Percentiles rank a stretch among this genome's conserved stretches.
Evolutionary conservation across 2,329 filamentous ascomycete genomes (phyloP).

Genomic region (Didymella keratinophila): DNA sequence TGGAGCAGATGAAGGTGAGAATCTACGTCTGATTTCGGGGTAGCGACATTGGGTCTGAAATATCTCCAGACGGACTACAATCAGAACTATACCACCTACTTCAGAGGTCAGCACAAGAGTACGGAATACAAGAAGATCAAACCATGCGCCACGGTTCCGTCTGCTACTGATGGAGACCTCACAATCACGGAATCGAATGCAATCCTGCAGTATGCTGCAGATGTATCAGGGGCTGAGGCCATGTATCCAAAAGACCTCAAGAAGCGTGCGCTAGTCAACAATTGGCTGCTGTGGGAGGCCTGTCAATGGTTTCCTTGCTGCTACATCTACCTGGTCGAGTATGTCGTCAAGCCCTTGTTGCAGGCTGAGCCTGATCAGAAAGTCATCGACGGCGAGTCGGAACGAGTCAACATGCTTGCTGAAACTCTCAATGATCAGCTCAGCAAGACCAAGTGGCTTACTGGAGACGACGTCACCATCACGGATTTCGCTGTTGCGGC

Average conservation of each 20-base stretch:
- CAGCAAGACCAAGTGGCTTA: conserved; percentile 50
- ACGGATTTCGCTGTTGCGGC: conserved; percentile 54
- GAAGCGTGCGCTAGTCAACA: conserved; percentile 50
- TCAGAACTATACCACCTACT: conserved; percentile 51
- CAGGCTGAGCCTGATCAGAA: conserved; percentile 47
- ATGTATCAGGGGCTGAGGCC: conserved; percentile 37
- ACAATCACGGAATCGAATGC: conserved; percentile 55
- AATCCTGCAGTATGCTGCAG: conserved; percentile 54
- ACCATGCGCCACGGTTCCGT: conserved; percentile 51
- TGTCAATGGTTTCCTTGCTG: conserved; percentile 53
- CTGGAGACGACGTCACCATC: conserved; percentile 50
- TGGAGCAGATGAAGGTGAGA: conserved; percentile 44
- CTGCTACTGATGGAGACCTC: conserved; percentile 51
- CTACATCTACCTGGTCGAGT: conserved; percentile 53
- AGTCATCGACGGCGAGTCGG: conserved; percentile 45
- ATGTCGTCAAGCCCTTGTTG: conserved; percentile 53
- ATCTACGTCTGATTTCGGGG: not conserved
- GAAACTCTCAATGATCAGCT: conserved; percentile 50
- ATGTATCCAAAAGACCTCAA: conserved; percentile 53
- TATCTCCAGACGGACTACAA: conserved; percentile 40
- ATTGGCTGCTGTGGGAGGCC: conserved; percentile 55
- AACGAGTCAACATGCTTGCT: conserved; percentile 48
- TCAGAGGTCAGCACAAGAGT: conserved; percentile 52
- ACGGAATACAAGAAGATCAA: conserved; percentile 49
- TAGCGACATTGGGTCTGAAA: not conserved